These are phyloP conservation scores for Capsicum pubescens DNA, from an alignment of 257 asterid species.

Conservation along the genomic window DNA sequence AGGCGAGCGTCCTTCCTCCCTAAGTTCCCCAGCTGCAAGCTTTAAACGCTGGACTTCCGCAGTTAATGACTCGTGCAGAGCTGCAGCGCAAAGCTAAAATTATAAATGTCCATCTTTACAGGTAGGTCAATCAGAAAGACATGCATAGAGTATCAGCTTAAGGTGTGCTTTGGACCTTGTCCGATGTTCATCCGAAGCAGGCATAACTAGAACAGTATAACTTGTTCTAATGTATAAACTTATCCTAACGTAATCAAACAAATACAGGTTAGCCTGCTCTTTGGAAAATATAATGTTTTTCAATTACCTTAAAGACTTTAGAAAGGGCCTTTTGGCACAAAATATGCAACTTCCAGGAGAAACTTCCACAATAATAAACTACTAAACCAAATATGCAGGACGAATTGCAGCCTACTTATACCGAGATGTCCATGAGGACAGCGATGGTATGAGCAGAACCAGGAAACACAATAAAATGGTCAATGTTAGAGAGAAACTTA, in stretches of 20 bases:
- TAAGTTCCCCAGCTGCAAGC: conserved; percentile 51
- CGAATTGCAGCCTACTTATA: neutral
- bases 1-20: conserved; percentile 59
- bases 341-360: neutral
- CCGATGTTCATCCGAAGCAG: neutral
- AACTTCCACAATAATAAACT: neutral
- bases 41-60: conserved; percentile 80
- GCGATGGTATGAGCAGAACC: neutral
- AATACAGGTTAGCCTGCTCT: neutral
- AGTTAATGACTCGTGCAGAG: conserved; percentile 70
- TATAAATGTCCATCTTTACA: neutral
- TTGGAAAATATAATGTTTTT: neutral
- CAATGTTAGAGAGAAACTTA: neutral
- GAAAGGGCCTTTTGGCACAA: neutral
- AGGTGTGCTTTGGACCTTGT: neutral
- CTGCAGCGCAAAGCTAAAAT: conserved; percentile 44
- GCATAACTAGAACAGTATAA: neutral
- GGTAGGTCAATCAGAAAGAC: neutral
- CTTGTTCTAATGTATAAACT: neutral
- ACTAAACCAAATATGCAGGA: neutral
- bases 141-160: neutral
- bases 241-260: neutral
- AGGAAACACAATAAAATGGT: neutral
- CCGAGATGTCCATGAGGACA: neutral
- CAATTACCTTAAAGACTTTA: neutral